Conservation (phyloP, 2,329 filamentous ascomycete species). For the Amesomyces nigricolor region DNA sequence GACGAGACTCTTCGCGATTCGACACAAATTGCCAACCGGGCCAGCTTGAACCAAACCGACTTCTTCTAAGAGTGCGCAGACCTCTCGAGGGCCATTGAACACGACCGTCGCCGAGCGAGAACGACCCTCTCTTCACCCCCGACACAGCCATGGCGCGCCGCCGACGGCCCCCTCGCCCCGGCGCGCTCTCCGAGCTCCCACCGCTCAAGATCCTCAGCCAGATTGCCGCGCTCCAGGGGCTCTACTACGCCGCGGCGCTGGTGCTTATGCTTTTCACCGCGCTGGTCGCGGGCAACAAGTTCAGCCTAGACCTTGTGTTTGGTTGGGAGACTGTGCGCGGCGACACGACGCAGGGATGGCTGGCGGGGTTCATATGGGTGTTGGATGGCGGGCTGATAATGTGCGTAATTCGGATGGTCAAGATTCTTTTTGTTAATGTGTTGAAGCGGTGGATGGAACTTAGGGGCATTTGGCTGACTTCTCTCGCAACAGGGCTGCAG, state of each 20-base stretch:
- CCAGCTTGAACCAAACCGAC: too few relatives aligned
- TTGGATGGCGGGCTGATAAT: constrained; percentile 50
- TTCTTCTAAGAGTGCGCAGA: too few relatives aligned
- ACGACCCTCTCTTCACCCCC: not conserved
- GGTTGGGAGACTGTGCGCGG: constrained; percentile 55
- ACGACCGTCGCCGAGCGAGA: not conserved
- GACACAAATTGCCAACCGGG: too few relatives aligned
- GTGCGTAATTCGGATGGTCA: constrained; percentile 29
- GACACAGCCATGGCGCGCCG: constrained; percentile 45
- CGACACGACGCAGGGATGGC: constrained; percentile 58
- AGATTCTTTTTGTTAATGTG: not conserved
- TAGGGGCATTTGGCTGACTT: too few relatives aligned
- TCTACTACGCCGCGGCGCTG: constrained; percentile 37
- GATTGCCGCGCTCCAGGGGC: constrained; percentile 50
- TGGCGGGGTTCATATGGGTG: constrained; percentile 53
- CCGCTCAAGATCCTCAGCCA: constrained; percentile 55
- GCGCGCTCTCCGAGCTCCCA: constrained; percentile 56
- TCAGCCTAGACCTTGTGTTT: constrained; percentile 50
- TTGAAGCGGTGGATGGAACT: not conserved
- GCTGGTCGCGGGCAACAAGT: constrained; percentile 51
- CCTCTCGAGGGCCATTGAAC: too few relatives aligned
- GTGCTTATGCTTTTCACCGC: constrained; percentile 43
- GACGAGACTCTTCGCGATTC: too few relatives aligned
- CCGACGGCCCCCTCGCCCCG: constrained; percentile 52
- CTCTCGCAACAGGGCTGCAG: constrained; percentile 58